These are phyloP conservation scores for Hordeum marinum DNA, from an alignment of 176 grass and related monocot species.

Conservation along the genomic window DNA sequence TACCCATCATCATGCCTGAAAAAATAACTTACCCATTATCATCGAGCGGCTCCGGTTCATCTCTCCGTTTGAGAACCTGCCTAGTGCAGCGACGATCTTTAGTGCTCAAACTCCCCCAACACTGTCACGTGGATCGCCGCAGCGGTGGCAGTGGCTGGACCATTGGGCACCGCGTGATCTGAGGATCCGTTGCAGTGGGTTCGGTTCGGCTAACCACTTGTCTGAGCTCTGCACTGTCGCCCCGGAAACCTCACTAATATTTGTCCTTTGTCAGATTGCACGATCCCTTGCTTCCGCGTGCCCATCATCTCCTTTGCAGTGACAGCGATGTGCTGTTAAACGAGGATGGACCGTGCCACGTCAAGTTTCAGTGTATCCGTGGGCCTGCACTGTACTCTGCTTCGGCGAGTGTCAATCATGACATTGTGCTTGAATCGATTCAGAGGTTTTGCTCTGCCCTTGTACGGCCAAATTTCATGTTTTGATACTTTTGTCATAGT, in stretches of 20 bases:
- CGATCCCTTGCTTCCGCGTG: background rate
- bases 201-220: background rate
- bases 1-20: too few relatives aligned
- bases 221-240: background rate
- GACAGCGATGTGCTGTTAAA: background rate
- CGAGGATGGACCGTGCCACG: background rate
- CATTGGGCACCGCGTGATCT: background rate
- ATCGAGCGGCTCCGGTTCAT: too few relatives aligned
- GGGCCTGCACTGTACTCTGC: background rate
- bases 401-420: background rate
- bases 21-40: too few relatives aligned
- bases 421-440: too few relatives aligned
- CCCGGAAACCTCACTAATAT: conserved; percentile 26
- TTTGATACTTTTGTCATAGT: too few relatives aligned
- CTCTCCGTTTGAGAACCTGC: background rate
- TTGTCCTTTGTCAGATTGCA: conserved; percentile 20
- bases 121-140: background rate
- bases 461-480: too few relatives aligned
- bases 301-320: background rate
- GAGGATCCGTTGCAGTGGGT: background rate
- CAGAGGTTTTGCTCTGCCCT: too few relatives aligned
- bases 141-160: background rate
- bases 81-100: background rate
- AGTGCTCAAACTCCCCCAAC: background rate
- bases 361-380: background rate